These are phyloP conservation scores for Populus simonii DNA, from an alignment of 345 rosid species.

Conservation along the genomic window DNA sequence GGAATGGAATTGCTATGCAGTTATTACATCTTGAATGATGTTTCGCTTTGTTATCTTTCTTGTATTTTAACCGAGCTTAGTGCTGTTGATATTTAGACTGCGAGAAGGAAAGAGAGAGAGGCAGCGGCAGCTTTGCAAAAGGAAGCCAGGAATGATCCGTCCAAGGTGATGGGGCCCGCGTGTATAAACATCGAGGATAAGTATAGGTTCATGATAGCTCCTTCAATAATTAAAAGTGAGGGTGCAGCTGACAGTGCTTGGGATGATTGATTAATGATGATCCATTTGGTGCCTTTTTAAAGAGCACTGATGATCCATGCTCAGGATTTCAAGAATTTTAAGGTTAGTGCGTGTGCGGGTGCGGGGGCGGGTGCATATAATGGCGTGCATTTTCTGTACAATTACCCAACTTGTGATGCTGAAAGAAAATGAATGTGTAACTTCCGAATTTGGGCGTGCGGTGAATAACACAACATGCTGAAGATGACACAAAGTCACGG, in stretches of 20 bases:
- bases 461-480: neutral
- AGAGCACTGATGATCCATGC: slow-evolving; percentile 5
- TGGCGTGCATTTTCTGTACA: too few relatives aligned
- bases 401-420: neutral
- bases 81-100: slow-evolving; percentile 21
- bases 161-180: slow-evolving; percentile 21
- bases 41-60: neutral
- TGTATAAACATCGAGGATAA: slow-evolving; percentile 40
- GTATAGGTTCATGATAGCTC: slow-evolving; percentile 38
- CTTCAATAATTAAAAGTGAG: slow-evolving; percentile 22
- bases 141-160: slow-evolving; percentile 26
- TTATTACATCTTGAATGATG: neutral
- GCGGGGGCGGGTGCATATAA: neutral
- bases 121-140: slow-evolving; percentile 33
- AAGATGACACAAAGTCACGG: neutral
- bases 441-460: slow-evolving; percentile 2
- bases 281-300: neutral
- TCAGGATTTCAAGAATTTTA: neutral
- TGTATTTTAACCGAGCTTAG: neutral
- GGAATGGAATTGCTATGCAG: neutral
- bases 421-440: neutral
- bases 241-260: slow-evolving; percentile 45
- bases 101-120: slow-evolving; percentile 40
- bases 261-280: slow-evolving; percentile 25
- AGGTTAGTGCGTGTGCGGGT: neutral